Evolutionary conservation across 148 eudicot species (phyloP).

Genomic region (Vaccinium macrocarpon): DNA sequence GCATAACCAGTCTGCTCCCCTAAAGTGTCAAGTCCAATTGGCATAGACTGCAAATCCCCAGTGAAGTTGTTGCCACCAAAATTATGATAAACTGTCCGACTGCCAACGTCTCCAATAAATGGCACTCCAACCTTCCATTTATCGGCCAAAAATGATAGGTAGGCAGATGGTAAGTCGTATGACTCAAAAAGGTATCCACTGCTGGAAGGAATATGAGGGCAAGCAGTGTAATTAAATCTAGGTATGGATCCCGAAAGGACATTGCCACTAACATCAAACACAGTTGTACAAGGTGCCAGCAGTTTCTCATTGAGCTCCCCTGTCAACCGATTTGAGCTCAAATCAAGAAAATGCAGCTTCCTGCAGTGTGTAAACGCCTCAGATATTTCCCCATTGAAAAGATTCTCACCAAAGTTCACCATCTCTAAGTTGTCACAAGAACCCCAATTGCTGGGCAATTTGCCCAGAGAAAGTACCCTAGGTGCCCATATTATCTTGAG

Average conservation of each 20-base stretch:
- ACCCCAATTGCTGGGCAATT: conserved; percentile 40
- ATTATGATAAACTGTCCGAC: conserved; percentile 34
- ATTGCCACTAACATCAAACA: conserved; percentile 53
- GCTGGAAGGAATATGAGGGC: conserved; percentile 22
- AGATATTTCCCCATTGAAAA: conserved; percentile 34
- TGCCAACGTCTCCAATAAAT: conserved; percentile 18
- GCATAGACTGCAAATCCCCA: conserved; percentile 34
- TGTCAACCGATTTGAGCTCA: conserved; percentile 41
- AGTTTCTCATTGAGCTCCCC: conserved; percentile 37
- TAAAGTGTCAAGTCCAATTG: conserved; percentile 29
- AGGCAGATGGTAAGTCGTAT: conserved; percentile 30
- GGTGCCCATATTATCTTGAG: conserved; percentile 53
- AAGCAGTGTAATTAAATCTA: conserved; percentile 27
- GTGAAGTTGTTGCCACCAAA: conserved; percentile 46
- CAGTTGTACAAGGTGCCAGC: conserved; percentile 39
- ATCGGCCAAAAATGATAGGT: conserved; percentile 29
- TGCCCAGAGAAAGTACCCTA: conserved; percentile 36
- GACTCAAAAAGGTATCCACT: conserved; percentile 12
- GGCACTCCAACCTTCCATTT: conserved; percentile 22
- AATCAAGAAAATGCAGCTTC: conserved; percentile 42
- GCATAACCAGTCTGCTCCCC: conserved; percentile 36
- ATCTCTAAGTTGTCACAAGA: conserved; percentile 42
- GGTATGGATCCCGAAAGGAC: conserved; percentile 44
- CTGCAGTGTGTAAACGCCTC: conserved; percentile 34
- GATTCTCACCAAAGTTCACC: conserved; percentile 47